Evolutionary conservation across 2,329 filamentous ascomycete genomes (phyloP), one percentile per base, ranked within the genome.

Genomic region (Pyrenophora seminiperda): DNA sequence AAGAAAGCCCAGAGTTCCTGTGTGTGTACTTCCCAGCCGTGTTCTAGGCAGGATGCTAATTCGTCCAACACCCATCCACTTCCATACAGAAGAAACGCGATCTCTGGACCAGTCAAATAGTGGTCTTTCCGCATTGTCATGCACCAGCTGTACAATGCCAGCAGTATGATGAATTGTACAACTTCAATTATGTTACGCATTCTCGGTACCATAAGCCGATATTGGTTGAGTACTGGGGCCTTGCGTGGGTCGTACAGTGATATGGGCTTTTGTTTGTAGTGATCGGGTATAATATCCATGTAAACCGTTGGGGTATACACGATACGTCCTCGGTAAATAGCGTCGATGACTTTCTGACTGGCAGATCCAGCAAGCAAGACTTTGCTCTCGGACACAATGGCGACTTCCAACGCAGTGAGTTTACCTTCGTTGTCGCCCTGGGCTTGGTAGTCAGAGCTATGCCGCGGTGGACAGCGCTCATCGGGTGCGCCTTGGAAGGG

Each of bases 1-100:
- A 95, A 81, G 63, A 95, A 94, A 0, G 89, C 91, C 90, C 90
- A 95, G 3, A 95, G 76, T 61, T 94, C 93, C 69, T 95, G 89
- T 0, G 90, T 91, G 65, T 94, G 92, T 1, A 94, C 90, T 50
- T 84, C 83, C 89, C 89, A 85, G 41, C 82, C 80, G 66, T 94
- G 90, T 57, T 90, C 89, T 13, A 90, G 71, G 20, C 91, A 86
- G 0, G 88, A 90, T 1, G 88, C 86, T 63, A 90, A 83, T 64
- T 91, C 88, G 66, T 93, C 89, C 24, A 92, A 75, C 2, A 84
- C 84, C 90, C 90, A 94, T 14, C 90, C 90, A 54, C 87, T 83
- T 1, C 86, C 84, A 65, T 90, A 95, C 1, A 93, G 69, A 19
- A 83, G 78, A 71, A 94, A 95, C 4, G 83, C 73, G 0, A 85